These are phyloP conservation scores for Ricinus communis DNA, from an alignment of 345 rosid genomes.

Conservation along the genomic window DNA sequence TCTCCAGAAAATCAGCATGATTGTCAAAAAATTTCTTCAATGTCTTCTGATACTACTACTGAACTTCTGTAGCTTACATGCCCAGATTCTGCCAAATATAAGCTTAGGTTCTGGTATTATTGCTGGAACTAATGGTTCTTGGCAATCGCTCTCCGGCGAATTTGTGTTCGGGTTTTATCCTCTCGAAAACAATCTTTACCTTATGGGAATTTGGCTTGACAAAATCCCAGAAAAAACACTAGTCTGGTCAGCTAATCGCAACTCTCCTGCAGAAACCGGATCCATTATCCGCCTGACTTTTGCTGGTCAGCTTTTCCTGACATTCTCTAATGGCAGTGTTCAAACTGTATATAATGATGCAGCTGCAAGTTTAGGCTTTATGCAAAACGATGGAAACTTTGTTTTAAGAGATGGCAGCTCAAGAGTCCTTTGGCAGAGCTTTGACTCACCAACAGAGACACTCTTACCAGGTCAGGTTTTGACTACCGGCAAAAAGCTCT, in stretches of 20 bases:
- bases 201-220: conserved; percentile 27
- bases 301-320: conserved; percentile 23
- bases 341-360: conserved; percentile 6
- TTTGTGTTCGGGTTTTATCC: conserved; percentile 29
- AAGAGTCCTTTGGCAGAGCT: conserved; percentile 18
- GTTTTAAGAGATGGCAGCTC: conserved; percentile 17
- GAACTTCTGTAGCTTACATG: conserved; percentile 5
- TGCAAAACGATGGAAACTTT: conserved; percentile 33
- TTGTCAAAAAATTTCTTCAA: background rate
- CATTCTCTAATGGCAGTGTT: conserved; percentile 10
- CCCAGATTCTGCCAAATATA: conserved; percentile 19
- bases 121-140: conserved; percentile 21
- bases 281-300: conserved; percentile 19
- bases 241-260: conserved; percentile 27
- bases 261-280: conserved; percentile 25
- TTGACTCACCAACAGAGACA: conserved; percentile 25
- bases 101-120: conserved; percentile 17
- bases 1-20: background rate
- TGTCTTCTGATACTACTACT: conserved; percentile 10
- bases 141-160: conserved; percentile 31
- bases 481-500: background rate
- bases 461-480: conserved; percentile 22
- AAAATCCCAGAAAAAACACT: conserved; percentile 20
- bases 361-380: conserved; percentile 19
- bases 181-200: conserved; percentile 16